Base-by-base conservation (phyloP, 2,329 filamentous ascomycete genomes). In the Botryosphaeria dothidea region DNA sequence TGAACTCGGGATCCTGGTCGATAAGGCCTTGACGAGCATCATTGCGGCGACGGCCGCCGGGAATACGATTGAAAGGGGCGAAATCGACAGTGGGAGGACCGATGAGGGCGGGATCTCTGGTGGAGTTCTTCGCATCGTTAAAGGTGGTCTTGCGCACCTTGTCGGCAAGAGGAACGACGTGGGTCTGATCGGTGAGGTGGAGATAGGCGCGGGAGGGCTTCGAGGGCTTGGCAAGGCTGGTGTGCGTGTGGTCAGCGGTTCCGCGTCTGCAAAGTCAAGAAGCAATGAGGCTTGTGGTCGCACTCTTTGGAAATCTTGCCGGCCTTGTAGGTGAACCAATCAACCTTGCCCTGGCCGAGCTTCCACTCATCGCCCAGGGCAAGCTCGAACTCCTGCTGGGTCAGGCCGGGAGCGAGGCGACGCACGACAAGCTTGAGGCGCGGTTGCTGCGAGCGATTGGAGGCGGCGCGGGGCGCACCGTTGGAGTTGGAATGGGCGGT, bases 1-100 rank as follows among this genome's bases (percentile, higher is more conserved):
- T 96, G 71, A 97, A 99, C 71, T 98, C 95, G 0, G 92, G 88
- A 73, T 99, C 95, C 75, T 97, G 93, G 72, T 99, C 95, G 69
- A 99, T 98, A 3, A 93, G 97, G 62, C 94, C 95, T 75, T 97
- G 92, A 15, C 93, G 89, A 62, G 88, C 88, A 81, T 99, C 95
- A 62, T 88, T 86, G 36, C 92, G 88, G 57, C 87, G 86, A 75
- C 92, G 92, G 38, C 84, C 86, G 66, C 86, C 87, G 1, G 94
- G 92, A 1, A 92, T 86, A 72, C 93, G 93, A 69, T 92, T 92
- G 79, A 93, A 96, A 0, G 90, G 86, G 19, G 93, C 88, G 72
- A 92, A 92, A 72, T 97, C 93, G 56, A 97, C 82, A 4, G 86
- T 85, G 0, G 95, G 93, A 1, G 91, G 91, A 0, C 91, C 91